Conservation (phyloP, 2,329 filamentous ascomycete genomes). For the Stachybotrys echinatus region DNA sequence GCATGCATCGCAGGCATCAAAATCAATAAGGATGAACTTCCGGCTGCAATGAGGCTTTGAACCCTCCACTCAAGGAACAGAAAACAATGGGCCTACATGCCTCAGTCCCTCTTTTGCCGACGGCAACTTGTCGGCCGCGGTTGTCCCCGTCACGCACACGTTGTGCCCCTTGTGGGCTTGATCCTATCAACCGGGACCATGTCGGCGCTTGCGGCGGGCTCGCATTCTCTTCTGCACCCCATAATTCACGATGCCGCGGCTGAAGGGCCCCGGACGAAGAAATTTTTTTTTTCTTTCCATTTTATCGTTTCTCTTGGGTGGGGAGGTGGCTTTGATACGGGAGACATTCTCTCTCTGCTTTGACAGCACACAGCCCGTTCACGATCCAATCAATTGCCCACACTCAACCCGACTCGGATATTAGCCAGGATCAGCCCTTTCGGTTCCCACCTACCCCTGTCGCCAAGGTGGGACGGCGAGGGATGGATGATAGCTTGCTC, state of each 20-base stretch:
- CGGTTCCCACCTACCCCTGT: too few relatives aligned
- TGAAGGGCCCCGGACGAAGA: neutral
- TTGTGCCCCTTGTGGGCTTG: neutral
- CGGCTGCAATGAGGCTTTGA: too few relatives aligned
- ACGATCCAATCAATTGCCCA: neutral
- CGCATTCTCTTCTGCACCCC: neutral
- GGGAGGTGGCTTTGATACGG: too few relatives aligned
- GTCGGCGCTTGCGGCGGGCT: neutral
- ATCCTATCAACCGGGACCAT: neutral
- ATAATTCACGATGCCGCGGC: neutral
- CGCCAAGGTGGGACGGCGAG: neutral
- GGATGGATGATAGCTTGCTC: neutral
- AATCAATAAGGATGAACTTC: too few relatives aligned
- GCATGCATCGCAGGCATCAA: too few relatives aligned
- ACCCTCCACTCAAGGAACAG: too few relatives aligned
- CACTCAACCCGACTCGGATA: neutral
- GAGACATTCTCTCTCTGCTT: neutral
- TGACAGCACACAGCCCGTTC: neutral
- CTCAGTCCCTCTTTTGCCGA: too few relatives aligned
- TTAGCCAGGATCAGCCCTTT: neutral
- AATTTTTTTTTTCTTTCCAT: neutral
- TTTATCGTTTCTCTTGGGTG: too few relatives aligned
- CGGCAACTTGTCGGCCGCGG: too few relatives aligned
- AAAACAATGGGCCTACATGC: too few relatives aligned
- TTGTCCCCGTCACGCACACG: too few relatives aligned